Evolutionary conservation across 805 yeast genomes (phyloP), one percentile per base, ranked within the genome.

Genomic region (Starmera caribaea): DNA sequence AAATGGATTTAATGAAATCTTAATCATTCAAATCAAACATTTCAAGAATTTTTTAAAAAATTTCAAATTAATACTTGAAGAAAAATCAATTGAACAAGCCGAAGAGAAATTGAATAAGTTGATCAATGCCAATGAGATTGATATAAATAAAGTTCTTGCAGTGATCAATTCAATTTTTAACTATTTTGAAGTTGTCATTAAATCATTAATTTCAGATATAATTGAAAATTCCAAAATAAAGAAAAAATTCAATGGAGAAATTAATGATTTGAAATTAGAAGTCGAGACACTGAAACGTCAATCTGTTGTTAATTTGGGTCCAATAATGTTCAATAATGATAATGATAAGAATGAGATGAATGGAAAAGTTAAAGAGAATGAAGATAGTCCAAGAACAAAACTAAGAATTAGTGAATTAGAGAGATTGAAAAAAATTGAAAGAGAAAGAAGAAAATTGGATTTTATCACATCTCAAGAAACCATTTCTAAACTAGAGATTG

Each of bases 391-490:
- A 14, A 58, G 72, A 28, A 56, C 69, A 35, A 65, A 63, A 40
- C 48, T 77, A 35, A 63, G 87, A 40, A 61, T 81, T 13, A 79
- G 75, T 17, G 87, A 79, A 46, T 55, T 83, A 34, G 74, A 75
- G 32, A 73, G 66, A 45, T 66, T 80, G 49, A 79, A 85, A 81
- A 76, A 78, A 49, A 67, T 77, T 6, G 89, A 83, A 45, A 64
- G 87, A 44, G 92, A 82, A 54, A 73, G 82, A 15, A 59, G 88
- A 27, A 72, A 73, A 16, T 65, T 76, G 40, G 89, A 82, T 47
- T 66, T 68, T 39, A 67, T 67, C 30, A 79, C 79, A 30, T 74
- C 82, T 3, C 65, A 69, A 36, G 56, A 59, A 35, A 58, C 81
- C 34, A 65, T 80, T 5, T 51, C 55, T 15, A 77, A 73, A 40